Conservation (phyloP, 306 rosid genomes). For the Cicer bijugum region DNA sequence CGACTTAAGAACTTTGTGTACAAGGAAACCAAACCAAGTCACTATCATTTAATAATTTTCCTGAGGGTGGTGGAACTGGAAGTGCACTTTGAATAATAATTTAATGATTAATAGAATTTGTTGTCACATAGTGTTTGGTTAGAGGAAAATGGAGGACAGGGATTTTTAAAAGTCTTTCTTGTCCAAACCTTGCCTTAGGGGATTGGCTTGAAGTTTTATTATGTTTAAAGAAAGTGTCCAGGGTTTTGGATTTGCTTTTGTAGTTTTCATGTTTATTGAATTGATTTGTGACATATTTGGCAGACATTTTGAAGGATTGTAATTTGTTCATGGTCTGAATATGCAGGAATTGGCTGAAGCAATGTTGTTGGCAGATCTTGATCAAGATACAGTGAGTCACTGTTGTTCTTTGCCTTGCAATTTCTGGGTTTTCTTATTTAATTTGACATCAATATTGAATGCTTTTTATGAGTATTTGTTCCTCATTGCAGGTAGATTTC, state of each 20-base stretch:
- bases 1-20: not conserved
- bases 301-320: constrained; percentile 24
- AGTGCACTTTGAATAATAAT: not conserved
- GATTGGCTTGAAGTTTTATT: constrained; percentile 15
- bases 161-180: not conserved
- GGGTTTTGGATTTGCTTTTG: constrained; percentile 27
- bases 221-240: constrained; percentile 1
- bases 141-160: not conserved
- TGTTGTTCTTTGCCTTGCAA: constrained; percentile 45
- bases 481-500: constrained; percentile 79
- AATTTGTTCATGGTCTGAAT: constrained; percentile 44
- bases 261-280: constrained; percentile 36
- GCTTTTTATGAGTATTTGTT: constrained; percentile 26
- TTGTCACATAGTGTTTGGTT: not conserved
- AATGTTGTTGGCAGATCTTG: constrained; percentile 81
- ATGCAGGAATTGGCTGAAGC: constrained; percentile 89
- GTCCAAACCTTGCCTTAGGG: not conserved
- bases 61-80: not conserved
- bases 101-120: constrained; percentile 25
- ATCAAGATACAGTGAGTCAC: constrained; percentile 82
- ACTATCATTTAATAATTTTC: constrained; percentile 5
- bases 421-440: constrained; percentile 35
- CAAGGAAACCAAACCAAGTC: constrained; percentile 6
- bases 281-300: constrained; percentile 20
- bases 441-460: constrained; percentile 14